Base-by-base conservation (phyloP, 129 eudicot genomes). In the Flaveria ramosissima region DNA sequence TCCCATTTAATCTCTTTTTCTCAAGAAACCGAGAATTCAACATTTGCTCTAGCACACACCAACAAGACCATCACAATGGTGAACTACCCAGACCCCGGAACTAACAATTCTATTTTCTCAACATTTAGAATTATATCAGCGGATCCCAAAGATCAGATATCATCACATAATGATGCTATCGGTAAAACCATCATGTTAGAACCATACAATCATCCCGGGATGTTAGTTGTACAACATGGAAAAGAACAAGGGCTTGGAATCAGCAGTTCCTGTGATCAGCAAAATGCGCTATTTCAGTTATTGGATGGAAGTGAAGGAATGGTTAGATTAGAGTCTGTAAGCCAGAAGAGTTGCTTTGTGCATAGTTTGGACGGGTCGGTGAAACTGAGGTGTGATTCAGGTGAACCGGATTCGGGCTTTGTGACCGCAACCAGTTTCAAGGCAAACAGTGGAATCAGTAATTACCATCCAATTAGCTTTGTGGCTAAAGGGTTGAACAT, bases 381-480 rank as follows among this genome's bases (percentile, higher is more conserved):
- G 17, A 84, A 72, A 83, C 86, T 92, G 47, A 82, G 82, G 51
- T 90, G 98, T 71, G 80, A 63, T 55, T 74, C 82, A 9, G 77
- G 62, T 1, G 78, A 77, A 23, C 56, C 68, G 1, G 86, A 80
- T 77, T 57, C 69, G 16, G 77, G 32, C 9, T 85, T 93, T 57
- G 55, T 65, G 27, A 21, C 76, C 21, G 86, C 83, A 36, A 79
- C 89, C 0, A 85, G 92, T 75, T 90, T 90, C 32, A 57, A 26
- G 72, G 11, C 66, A 75, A 75, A 66, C n/a, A 69, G 84, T 15
- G 98, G 98, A 26, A 67, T 88, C n/a, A 88, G 89, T 70, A 53
- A 73, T 65, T 93, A 93, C 83, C 82, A 90, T 87, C 91, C 92
- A 17, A 85, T 93, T n/a, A 93, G 96, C 80, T 93, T 93, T 62